Conservation (phyloP, 208 protist genomes). For the Strigomonas culicis region DNA sequence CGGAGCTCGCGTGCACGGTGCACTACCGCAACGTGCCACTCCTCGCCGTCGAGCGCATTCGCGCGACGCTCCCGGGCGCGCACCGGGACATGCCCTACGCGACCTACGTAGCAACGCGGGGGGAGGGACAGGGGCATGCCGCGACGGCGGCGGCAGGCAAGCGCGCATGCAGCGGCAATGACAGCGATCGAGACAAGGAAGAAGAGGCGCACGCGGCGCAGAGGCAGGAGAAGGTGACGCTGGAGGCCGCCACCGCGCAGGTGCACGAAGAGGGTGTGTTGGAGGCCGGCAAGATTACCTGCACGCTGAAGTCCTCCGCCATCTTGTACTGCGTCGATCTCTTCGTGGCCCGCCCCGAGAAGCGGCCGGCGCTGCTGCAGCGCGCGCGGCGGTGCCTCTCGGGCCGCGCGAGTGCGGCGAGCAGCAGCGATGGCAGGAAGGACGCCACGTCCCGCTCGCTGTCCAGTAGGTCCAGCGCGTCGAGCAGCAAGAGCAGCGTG, state of each 20-base stretch:
- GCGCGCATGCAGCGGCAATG: no score
- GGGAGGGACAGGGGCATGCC: background rate
- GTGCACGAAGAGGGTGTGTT: background rate
- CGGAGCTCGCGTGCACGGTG: background rate
- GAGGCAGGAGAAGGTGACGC: background rate
- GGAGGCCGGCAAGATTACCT: background rate
- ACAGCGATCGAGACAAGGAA: no score
- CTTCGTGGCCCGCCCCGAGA: background rate
- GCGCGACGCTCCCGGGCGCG: background rate
- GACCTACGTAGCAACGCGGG: background rate
- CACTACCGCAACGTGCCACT: conserved; percentile 12
- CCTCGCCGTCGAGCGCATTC: conserved; percentile 6
- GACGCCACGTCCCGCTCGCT: background rate
- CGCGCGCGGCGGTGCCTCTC: background rate
- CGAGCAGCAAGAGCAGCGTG: background rate
- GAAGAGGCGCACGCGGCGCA: no score
- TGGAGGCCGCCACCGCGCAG: background rate
- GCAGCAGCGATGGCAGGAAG: background rate
- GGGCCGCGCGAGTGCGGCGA: background rate
- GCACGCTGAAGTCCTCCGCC: background rate
- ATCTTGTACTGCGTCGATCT: background rate
- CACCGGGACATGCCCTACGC: background rate
- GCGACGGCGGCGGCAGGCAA: background rate
- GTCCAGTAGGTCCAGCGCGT: background rate
- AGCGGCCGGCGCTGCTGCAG: background rate